Base-by-base conservation (phyloP, 345 rosid genomes). In the Populus nigra region DNA sequence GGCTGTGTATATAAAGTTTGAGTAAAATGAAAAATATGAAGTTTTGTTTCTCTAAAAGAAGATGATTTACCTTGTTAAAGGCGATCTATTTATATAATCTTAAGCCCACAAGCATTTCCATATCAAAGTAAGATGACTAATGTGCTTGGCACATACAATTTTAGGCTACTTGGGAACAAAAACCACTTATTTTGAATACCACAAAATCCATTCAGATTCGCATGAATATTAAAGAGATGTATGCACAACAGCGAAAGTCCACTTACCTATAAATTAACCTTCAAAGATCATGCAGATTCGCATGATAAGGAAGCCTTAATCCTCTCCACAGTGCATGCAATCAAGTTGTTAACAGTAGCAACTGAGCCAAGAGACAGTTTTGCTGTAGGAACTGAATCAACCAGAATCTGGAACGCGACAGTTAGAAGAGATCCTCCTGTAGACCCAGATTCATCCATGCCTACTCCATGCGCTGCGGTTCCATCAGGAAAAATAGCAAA, bases 341-440 rank as follows among this genome's bases (percentile, higher is more conserved):
- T 89, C 55, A 93, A 71, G 73, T 87, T 88, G 85, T 90, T 89
- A 1, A 93, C 97, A 17, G 98, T 93, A 35, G 91, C 97, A 3
- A 93, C 92, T 0, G 94, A 90, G 50, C 94, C 97, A 20, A 88
- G 87, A 13, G 98, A 92, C 5, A 92, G 91, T 84, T 92, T 92
- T 4, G 97, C 93, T 0, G 93, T 88, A 2, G 98, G 98, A 68
- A 91, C 83, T 25, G 91, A 88, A 77, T 92, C 94, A 0, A 92
- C 94, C 73, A 93, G 83, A 45, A 93, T 92, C 85, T 93, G 97
- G 72, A 92, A 92, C 1, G 93, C 97, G 45, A 92, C 90, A 1
- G 98, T 93, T 33, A 93, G 90, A 27, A 93, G 90, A 0, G 94
- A 93, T 47, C 98, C 97, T 23, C 89, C 83, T 0, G 83, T 17